phyloP scores from a whole-genome alignment of 116 monocot species.

The Phalaenopsis hybrid region DNA sequence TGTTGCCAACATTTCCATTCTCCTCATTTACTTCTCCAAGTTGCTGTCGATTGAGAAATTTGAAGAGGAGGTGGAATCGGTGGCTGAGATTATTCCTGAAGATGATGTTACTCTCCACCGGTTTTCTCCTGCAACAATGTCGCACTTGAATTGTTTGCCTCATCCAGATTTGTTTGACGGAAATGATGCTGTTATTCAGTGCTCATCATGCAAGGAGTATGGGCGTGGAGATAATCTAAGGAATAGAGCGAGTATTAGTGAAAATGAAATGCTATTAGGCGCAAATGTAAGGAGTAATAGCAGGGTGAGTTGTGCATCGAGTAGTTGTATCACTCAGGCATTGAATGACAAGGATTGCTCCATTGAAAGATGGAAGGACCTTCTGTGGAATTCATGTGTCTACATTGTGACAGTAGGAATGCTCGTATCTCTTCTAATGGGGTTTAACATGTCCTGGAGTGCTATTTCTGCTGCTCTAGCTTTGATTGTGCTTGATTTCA shows the following conservation, averaged over 20 bases:
- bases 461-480: constrained; percentile 69
- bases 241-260: constrained; percentile 5
- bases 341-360: constrained; percentile 24
- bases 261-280: constrained; percentile 10
- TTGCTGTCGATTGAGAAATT: constrained; percentile 33
- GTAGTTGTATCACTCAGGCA: background rate
- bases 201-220: background rate
- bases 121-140: constrained; percentile 66
- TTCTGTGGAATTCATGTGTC: constrained; percentile 50
- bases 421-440: constrained; percentile 60
- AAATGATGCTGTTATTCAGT: constrained; percentile 12
- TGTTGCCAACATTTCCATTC: constrained; percentile 36
- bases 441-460: constrained; percentile 76
- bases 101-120: constrained; percentile 45
- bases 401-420: constrained; percentile 59
- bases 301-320: constrained; percentile 10
- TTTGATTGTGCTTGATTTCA: constrained; percentile 71
- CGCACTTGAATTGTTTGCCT: constrained; percentile 22
- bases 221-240: constrained; percentile 10
- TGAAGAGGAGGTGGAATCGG: constrained; percentile 21
- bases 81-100: constrained; percentile 26
- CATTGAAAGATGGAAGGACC: constrained; percentile 31
- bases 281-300: background rate
- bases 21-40: constrained; percentile 44
- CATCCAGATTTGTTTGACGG: constrained; percentile 13